Conservation (phyloP, 1,139 yeast species). For the Scheffersomyces titani region DNA sequence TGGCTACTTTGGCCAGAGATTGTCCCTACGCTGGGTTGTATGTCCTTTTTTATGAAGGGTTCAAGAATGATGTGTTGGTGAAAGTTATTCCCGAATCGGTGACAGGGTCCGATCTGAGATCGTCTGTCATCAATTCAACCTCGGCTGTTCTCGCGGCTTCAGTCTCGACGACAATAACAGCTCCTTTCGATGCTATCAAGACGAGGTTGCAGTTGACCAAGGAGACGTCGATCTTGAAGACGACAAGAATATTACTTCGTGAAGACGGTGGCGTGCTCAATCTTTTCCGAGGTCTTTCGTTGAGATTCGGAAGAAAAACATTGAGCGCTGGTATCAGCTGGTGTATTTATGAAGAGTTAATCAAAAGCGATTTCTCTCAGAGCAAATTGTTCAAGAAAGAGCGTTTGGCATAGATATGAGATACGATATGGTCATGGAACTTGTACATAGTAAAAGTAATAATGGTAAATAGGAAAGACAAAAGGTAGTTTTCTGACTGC, state of each 20-base stretch:
- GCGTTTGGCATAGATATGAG: neutral
- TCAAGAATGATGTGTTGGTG: conserved; percentile 43
- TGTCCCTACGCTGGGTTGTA: conserved; percentile 97
- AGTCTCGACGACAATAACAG: conserved; percentile 82
- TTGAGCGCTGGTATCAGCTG: conserved; percentile 94
- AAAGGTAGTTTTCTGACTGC: neutral
- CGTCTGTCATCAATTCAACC: conserved; percentile 64
- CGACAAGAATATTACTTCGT: conserved; percentile 38
- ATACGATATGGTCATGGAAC: neutral
- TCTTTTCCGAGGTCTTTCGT: conserved; percentile 79
- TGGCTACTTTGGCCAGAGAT: conserved; percentile 86
- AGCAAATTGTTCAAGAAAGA: conserved; percentile 1
- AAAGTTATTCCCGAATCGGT: conserved; percentile 15
- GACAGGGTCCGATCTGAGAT: conserved; percentile 21
- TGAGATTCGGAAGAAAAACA: conserved; percentile 83
- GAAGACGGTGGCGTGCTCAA: conserved; percentile 60
- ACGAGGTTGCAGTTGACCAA: conserved; percentile 75
- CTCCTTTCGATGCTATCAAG: conserved; percentile 93
- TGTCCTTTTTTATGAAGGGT: conserved; percentile 77
- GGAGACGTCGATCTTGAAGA: conserved; percentile 22
- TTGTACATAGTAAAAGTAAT: neutral
- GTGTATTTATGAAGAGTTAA: conserved; percentile 91
- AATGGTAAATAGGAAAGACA: neutral
- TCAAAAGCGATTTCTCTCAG: conserved; percentile 33
- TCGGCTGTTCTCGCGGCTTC: conserved; percentile 79